Base-by-base conservation (phyloP, 495 filamentous ascomycete genomes). In the Penicillium coprophilum region DNA sequence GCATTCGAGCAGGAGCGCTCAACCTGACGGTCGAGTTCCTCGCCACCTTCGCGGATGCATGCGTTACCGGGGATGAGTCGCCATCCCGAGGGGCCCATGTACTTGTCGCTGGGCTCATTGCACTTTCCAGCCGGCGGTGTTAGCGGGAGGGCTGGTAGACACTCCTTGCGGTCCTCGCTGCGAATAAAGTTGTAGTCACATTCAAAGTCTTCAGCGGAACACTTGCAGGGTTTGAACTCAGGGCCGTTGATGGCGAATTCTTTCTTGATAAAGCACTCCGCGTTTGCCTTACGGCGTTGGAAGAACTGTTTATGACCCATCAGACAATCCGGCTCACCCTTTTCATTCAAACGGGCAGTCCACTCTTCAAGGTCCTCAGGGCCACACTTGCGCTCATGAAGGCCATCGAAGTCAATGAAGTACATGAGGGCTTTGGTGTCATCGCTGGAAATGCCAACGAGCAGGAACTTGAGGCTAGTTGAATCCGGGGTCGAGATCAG, bases 231-330 rank as follows among this genome's bases (percentile, higher is more conserved):
- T 57, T 88, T 79, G 28, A 81, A 85, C 32, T 82, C 71, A 3
- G 86, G 80, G 17, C 77, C 61, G 1, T 87, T 81, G 56, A 92
- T 87, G 63, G 91, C 82, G 73, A 92, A 96, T 45, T 91, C 83
- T 61, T 93, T 79, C 55, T 88, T 88, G 53, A 97, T 81, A 72
- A 96, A 96, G 72, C 95, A 98, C 51, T 96, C 81, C 1, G 86
- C 84, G 64, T 92, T 86, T 58, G 87, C 83, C 72, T 94, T 96
- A 27, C 94, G 83, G 55, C 94, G 82, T 20, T 75, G 77, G 70
- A 85, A 98, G 60, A 76, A 89, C 69, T 97, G 92, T 55, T 85
- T 91, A 60, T 93, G 91, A 7, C 94, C 94, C 94, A 97, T 97
- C 59, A 98, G 77, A 68, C 94, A 98, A 40, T 85, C 87, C 17